Conservation (phyloP, 768 basidiomycete genomes). For the Auricularia sp. region DNA sequence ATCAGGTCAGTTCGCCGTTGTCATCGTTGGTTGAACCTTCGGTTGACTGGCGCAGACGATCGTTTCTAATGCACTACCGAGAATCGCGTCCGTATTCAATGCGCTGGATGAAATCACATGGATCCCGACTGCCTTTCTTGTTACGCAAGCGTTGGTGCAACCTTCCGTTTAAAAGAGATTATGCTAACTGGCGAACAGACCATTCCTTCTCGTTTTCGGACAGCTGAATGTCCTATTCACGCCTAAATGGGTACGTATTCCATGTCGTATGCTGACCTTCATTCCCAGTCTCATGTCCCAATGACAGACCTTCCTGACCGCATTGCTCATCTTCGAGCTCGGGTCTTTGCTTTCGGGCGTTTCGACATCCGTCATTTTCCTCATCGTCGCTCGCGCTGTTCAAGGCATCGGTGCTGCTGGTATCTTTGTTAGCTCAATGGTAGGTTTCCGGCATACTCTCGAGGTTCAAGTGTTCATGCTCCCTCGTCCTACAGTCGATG, state of each 20-base stretch:
- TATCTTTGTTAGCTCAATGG: constrained; percentile 13
- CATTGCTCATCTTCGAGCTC: constrained; percentile 16
- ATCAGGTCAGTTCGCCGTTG: too few relatives aligned
- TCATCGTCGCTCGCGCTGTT: constrained; percentile 20
- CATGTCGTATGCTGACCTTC: neutral
- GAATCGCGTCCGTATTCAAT: constrained; percentile 8
- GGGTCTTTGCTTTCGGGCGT: too few relatives aligned
- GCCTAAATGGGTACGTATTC: constrained; percentile 15
- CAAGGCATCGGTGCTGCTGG: constrained; percentile 24
- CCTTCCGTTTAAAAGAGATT: too few relatives aligned
- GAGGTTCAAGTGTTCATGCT: neutral
- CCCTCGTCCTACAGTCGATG: constrained; percentile 2
- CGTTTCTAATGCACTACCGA: constrained; percentile 13
- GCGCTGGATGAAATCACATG: constrained; percentile 7
- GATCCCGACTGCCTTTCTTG: constrained; percentile 5
- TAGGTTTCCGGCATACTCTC: neutral
- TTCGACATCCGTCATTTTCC: too few relatives aligned
- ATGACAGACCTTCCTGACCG: constrained; percentile 23
- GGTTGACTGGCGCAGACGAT: constrained; percentile 16
- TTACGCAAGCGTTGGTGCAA: constrained; percentile 1
- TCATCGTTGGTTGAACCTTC: too few relatives aligned
- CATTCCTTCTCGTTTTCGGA: constrained; percentile 20
- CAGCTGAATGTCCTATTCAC: constrained; percentile 20
- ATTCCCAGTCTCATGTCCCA: constrained; percentile 19
- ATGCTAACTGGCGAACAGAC: neutral